Percentiles rank a stretch among this genome's conserved stretches.
Evolutionary conservation across 2,329 filamentous ascomycete species (phyloP).

Genomic region (Chrysoporthe cubensis): DNA sequence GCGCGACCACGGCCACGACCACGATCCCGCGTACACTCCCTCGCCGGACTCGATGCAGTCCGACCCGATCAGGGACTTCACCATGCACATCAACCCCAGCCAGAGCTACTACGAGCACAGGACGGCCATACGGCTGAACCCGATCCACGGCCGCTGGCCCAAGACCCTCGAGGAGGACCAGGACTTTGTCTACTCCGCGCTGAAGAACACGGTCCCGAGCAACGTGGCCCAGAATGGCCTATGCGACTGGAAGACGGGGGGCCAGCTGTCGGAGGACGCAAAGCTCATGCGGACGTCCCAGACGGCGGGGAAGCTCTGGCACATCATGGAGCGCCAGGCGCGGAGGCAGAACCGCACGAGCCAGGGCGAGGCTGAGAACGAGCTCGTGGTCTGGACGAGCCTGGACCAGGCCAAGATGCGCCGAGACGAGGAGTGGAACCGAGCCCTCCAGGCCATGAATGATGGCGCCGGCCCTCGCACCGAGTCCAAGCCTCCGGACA

Average conservation of each 20-base stretch:
- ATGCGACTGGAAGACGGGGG: conserved; percentile 47
- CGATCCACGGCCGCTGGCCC: conserved; percentile 49
- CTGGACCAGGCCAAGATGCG: not conserved
- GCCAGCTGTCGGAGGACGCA: conserved; percentile 32
- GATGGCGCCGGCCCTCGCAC: not conserved
- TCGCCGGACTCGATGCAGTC: conserved; percentile 7
- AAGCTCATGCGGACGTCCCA: conserved; percentile 22
- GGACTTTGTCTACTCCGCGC: conserved; percentile 42
- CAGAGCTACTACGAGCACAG: conserved; percentile 50
- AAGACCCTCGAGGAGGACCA: conserved; percentile 32
- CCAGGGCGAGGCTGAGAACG: not conserved
- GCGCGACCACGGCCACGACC: no score
- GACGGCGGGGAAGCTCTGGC: conserved; percentile 27
- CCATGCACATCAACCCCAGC: conserved; percentile 45
- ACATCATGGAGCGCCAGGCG: conserved; percentile 23
- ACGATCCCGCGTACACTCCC: not conserved
- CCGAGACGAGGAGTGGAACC: not conserved
- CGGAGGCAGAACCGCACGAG: conserved; percentile 15
- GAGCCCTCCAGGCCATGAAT: not conserved
- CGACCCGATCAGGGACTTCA: conserved; percentile 43
- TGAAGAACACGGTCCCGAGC: conserved; percentile 45
- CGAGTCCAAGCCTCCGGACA: no score
- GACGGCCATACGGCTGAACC: conserved; percentile 40
- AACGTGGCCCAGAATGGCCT: conserved; percentile 45
- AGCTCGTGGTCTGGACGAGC: conserved; percentile 18